phyloP scores from a whole-genome alignment of 73 alveolate species.

The Vitrella brassicaformis region DNA sequence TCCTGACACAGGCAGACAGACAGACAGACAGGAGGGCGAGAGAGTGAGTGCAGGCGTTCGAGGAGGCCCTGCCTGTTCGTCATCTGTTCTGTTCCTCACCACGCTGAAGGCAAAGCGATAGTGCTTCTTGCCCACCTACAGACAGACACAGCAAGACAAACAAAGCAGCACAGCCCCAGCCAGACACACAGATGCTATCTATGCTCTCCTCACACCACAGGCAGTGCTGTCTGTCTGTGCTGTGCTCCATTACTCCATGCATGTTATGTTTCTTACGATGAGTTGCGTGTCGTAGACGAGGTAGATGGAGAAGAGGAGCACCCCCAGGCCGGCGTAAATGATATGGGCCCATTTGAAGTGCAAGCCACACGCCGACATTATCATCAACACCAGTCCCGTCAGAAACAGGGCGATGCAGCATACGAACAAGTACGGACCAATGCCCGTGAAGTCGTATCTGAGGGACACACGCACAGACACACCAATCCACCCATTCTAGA shows the following conservation, averaged over 20 bases:
- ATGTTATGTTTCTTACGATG: constrained; percentile 15
- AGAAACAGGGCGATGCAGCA: not conserved
- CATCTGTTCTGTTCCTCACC: too few species aligned
- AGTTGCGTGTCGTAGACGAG: constrained; percentile 77
- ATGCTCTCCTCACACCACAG: too few species aligned
- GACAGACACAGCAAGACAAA: constrained; percentile 21
- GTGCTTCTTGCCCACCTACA: constrained; percentile 1
- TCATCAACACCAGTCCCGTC: not conserved
- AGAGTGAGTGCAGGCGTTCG: too few species aligned
- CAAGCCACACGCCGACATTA: not conserved
- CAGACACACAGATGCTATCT: too few species aligned
- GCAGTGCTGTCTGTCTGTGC: too few species aligned
- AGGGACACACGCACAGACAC: too few species aligned
- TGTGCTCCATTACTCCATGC: constrained; percentile 1
- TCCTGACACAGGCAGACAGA: too few species aligned
- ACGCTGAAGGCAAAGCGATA: constrained; percentile 42
- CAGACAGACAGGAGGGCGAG: too few species aligned
- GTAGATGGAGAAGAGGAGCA: constrained; percentile 57
- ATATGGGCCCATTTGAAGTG: not conserved
- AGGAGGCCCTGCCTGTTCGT: too few species aligned
- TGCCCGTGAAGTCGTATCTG: constrained; percentile 61
- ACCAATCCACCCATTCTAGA: too few species aligned
- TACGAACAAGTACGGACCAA: constrained; percentile 34
- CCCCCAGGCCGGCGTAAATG: constrained; percentile 53
- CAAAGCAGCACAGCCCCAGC: too few species aligned